Conservation (phyloP, 192 early-diverging fungal species). For the Backusella mclennaniae region DNA sequence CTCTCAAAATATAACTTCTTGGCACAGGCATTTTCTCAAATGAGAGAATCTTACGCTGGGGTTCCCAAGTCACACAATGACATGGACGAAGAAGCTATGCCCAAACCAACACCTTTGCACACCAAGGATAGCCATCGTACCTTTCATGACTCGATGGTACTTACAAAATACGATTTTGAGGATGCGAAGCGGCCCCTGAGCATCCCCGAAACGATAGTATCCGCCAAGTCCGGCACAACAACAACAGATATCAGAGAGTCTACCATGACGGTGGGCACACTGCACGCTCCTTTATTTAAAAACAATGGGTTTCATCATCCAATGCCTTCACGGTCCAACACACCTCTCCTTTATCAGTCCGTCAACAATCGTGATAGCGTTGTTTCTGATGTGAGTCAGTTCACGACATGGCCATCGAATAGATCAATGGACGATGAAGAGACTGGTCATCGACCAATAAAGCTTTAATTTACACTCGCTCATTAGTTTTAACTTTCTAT, state of each 20-base stretch:
- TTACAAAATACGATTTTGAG: neutral
- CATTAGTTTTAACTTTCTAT: neutral
- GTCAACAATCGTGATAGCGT: neutral
- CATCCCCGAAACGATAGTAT: neutral
- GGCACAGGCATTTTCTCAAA: slow-evolving; percentile 39
- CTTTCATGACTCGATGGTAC: slow-evolving; percentile 1
- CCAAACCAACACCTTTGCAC: neutral
- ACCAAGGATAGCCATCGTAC: neutral
- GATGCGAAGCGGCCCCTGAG: neutral
- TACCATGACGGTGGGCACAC: neutral
- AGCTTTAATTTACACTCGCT: neutral
- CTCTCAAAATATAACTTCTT: slow-evolving; percentile 42
- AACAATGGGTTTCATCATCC: neutral
- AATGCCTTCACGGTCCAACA: neutral
- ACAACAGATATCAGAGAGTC: neutral
- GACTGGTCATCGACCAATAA: neutral
- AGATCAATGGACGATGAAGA: neutral
- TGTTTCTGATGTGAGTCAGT: neutral
- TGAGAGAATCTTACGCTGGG: slow-evolving; percentile 23
- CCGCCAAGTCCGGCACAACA: neutral
- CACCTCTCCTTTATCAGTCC: neutral
- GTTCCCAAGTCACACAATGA: neutral
- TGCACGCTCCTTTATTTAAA: slow-evolving; percentile 2
- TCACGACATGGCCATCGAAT: neutral
- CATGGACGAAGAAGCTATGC: neutral